phyloP scores from a whole-genome alignment of 805 yeast species.

The Saccharomycopsis selenospora region DNA sequence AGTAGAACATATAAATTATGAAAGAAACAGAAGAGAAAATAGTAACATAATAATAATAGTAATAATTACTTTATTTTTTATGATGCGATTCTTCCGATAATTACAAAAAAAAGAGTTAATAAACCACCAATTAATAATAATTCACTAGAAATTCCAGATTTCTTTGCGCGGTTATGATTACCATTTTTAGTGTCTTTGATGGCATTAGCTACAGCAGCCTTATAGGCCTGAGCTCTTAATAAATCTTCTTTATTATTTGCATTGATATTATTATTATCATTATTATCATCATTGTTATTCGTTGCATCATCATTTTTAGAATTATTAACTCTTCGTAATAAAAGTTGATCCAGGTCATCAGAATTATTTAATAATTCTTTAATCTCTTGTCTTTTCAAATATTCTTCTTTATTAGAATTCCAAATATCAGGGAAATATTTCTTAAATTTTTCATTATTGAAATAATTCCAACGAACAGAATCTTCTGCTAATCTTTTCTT shows the following conservation, averaged over 20 bases:
- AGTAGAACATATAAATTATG: too few relatives aligned
- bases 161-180: neutral
- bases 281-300: neutral
- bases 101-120: neutral
- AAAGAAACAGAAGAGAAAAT: too few relatives aligned
- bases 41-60: too few relatives aligned
- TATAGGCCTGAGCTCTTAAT: neutral
- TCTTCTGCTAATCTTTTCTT: slow-evolving; percentile 51
- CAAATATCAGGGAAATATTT: slow-evolving; percentile 66
- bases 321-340: neutral
- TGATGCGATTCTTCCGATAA: neutral
- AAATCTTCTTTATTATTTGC: neutral
- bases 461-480: slow-evolving; percentile 54
- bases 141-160: neutral
- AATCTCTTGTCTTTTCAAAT: neutral
- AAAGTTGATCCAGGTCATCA: too few relatives aligned
- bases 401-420: slow-evolving; percentile 26
- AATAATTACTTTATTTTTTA: too few relatives aligned
- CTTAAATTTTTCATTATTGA: slow-evolving; percentile 49
- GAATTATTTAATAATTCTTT: neutral
- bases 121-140: neutral
- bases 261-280: neutral
- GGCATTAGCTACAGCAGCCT: slow-evolving; percentile 1
- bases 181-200: neutral
- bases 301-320: too few relatives aligned